Percentiles rank a stretch among this genome's conserved stretches.
Conservation (phyloP, 768 basidiomycete species). For the Russula sp. region DNA sequence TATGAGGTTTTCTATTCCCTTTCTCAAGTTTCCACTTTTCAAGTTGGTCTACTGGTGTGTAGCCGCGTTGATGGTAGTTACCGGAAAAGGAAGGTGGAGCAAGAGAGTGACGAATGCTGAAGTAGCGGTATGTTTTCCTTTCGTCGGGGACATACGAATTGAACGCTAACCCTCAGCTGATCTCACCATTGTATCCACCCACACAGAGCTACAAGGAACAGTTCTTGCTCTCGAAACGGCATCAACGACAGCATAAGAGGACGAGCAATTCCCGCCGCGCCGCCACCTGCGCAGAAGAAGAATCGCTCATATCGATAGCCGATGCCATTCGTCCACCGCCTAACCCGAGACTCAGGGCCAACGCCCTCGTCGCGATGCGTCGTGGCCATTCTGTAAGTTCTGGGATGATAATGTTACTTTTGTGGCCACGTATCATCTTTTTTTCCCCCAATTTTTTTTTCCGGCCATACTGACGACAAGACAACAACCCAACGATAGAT, state of each 20-base stretch:
- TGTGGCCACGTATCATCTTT: too few species aligned
- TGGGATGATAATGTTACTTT: too few species aligned
- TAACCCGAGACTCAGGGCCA: not conserved
- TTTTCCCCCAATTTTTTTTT: not conserved
- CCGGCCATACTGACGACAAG: not conserved
- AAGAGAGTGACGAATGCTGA: conserved; percentile 11
- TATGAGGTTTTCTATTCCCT: too few species aligned
- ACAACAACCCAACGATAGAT: not conserved
- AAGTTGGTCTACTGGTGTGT: too few species aligned
- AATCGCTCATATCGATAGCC: conserved; percentile 18
- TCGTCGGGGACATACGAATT: not conserved
- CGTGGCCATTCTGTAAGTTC: conserved; percentile 21
- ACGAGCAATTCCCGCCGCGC: not conserved
- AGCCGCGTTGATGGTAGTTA: too few species aligned
- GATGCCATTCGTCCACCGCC: conserved; percentile 13
- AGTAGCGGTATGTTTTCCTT: conserved; percentile 11
- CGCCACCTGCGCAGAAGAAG: conserved; percentile 7
- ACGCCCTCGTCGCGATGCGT: not conserved
- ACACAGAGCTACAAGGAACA: conserved; percentile 15
- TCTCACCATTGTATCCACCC: too few species aligned
- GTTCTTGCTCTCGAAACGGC: conserved; percentile 3
- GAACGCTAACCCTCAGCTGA: not conserved
- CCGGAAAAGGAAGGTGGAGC: too few species aligned
- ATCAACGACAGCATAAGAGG: not conserved
- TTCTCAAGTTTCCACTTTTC: too few species aligned